Conservation (phyloP, 176 grass and related monocot species). For the sorghum (Sorghum bicolor) region DNA sequence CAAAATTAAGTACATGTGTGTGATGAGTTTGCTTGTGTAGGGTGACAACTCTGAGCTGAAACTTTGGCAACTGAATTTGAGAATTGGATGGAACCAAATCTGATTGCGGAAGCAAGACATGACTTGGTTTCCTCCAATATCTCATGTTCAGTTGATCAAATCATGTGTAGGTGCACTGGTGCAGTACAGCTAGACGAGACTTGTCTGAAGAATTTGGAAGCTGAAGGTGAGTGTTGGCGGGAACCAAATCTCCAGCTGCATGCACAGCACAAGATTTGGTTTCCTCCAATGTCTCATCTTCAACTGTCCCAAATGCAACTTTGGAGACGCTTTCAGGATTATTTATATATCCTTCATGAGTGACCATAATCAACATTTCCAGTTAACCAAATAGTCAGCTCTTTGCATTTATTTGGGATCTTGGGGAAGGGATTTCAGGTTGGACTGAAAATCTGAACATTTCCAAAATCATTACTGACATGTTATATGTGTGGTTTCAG, state of each 20-base stretch:
- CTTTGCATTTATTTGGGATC: neutral
- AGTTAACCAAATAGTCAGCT: neutral
- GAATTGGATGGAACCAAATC: constrained; percentile 55
- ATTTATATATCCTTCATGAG: neutral
- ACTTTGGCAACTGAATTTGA: constrained; percentile 36
- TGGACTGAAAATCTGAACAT: neutral
- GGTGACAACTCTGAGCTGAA: neutral
- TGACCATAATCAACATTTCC: neutral
- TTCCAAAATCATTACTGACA: neutral
- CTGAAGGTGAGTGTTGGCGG: constrained; percentile 39
- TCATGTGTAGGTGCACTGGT: no score
- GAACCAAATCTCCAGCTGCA: constrained; percentile 26
- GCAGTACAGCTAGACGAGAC: neutral
- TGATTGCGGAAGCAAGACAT: neutral
- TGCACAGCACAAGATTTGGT: constrained; percentile 30
- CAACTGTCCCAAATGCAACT: neutral
- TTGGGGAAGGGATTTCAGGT: neutral
- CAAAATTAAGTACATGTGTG: neutral
- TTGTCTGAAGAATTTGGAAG: constrained; percentile 9
- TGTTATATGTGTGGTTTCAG: neutral
- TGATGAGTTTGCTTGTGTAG: no score
- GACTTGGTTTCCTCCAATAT: constrained; percentile 62
- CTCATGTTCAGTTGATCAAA: constrained; percentile 36
- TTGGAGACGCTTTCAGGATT: neutral
- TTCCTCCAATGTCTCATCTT: constrained; percentile 51